Evolutionary conservation across 192 early-diverging fungal genomes (phyloP), one percentile per base, ranked within the genome.

Genomic region (Thoreauomyces humboldtii): DNA sequence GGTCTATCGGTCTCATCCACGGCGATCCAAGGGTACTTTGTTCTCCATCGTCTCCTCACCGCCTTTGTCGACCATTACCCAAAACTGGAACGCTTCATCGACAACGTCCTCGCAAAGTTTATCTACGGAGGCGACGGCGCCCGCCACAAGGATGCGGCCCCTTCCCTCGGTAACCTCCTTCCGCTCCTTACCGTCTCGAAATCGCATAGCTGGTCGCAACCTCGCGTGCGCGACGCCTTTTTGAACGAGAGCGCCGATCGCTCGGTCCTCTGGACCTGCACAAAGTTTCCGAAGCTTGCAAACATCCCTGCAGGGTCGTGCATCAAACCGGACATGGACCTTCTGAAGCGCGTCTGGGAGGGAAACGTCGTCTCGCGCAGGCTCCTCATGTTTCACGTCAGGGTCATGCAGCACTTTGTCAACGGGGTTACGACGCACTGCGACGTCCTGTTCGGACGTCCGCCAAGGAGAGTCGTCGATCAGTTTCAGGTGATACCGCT

Each of bases 141-240:
- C 15, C 53, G 71, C 9, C 15, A 6, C 42, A 73, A 73, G 53
- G 43, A 19, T 19, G 71, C 60, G 17, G 17, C 47, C 35, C 59
- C 71, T 7, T 73, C 71, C 7, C 45, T 73, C 37, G 71, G 71
- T 19, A 52, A 73, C 38, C 36, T 73, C 46, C 63, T 74, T 51
- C 72, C 66, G n/a, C 35, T 69, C 9, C 44, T 74, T 14, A 21
- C 41, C 27, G 59, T 74, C 2, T 66, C 69, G 55, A 42, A 12
- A 4, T 61, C 43, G 59, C 5, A 17, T 4, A 7, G 15, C 7
- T 9, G 11, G 38, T 48, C 47, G 11, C 36, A 59, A n/a, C 25
- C 21, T 19, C 59, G 59, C 6, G 59, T 61, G 5, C 43, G n/a
- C 6, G 33, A 61, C 29, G 59, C 59, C 24, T 48, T 70, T 43